Evolutionary conservation across 2,329 filamentous ascomycete genomes (phyloP), one percentile per base, ranked within the genome.

Genomic region (Fusarium miscanthi): DNA sequence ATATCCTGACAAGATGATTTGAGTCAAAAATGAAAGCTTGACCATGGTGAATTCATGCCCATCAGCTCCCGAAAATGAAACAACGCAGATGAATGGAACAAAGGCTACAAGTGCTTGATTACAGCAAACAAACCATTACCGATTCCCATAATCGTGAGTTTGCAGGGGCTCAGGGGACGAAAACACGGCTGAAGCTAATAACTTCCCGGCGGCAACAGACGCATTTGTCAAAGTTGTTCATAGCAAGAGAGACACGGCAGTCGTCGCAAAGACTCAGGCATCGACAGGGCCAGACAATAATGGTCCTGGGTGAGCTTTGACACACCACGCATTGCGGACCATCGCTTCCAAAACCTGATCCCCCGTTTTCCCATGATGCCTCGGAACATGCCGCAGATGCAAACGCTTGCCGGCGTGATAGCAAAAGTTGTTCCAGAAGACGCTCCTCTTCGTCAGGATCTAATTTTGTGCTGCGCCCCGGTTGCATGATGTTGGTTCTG

Each of bases 211-310:
- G 89, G 81, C 96, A 98, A 78, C 95, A 98, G 42, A 98, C 95
- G 80, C 96, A 99, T 79, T 94, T 97, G 72, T 95, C 94, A 80
- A 97, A 98, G 80, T 98, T 98, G 80, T 98, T 97, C 90, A 97
- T 95, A 7, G 96, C 96, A 70, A 98, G 86, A 46, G 94, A 95
- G 40, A 98, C 93, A 37, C 96, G 88, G 80, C 96, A 98, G 74
- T 98, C 96, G 80, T 99, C 96, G 80, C 96, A 98, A 17, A 98
- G 87, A 74, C 94, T 95, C 64, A 99, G 87, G 80, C 96, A 99
- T 5, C 96, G 93, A 80, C 96, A 99, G 0, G 96, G 96, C 96
- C 96, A 98, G 4, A 97, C 92, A 60, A 99, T 93, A 68, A 98
- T 93, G 12, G 93, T 97, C 23, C 96, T 88, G 6, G 94, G 91